Evolutionary conservation across 1,139 yeast species (phyloP).

Genomic region (Blastobotrys buckinghamii): DNA sequence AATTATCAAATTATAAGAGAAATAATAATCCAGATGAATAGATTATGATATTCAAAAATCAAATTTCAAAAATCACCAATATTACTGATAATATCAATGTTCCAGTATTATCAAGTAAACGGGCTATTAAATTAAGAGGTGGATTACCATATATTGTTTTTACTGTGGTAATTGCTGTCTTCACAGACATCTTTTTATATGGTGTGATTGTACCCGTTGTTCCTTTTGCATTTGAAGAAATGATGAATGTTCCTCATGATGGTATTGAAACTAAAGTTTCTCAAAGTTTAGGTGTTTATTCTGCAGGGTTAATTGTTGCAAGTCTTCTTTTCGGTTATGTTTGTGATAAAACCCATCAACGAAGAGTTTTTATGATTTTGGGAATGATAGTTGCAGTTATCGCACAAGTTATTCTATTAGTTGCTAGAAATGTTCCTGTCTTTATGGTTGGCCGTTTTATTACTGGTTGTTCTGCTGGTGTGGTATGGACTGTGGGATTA

Average conservation of each 20-base stretch:
- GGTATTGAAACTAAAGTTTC: constrained; percentile 30
- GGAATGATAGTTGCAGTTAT: constrained; percentile 31
- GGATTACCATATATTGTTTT: constrained; percentile 21
- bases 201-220: constrained; percentile 33
- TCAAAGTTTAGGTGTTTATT: constrained; percentile 30
- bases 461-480: constrained; percentile 35
- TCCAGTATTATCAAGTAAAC: constrained; percentile 3
- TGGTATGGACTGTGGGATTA: constrained; percentile 37
- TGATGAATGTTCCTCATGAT: constrained; percentile 27
- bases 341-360: constrained; percentile 26
- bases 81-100: not conserved
- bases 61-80: not conserved
- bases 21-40: not conserved
- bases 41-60: not conserved
- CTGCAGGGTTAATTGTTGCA: constrained; percentile 32
- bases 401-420: constrained; percentile 29
- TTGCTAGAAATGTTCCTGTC: constrained; percentile 26
- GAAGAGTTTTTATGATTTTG: constrained; percentile 29
- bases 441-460: constrained; percentile 32
- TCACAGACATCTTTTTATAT: constrained; percentile 33
- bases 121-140: not conserved
- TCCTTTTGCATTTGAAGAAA: constrained; percentile 30
- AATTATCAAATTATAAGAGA: not conserved
- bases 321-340: constrained; percentile 31
- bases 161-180: constrained; percentile 30